Conservation (phyloP, 352 stramenopile genomes). For the Phytophthora citricola region DNA sequence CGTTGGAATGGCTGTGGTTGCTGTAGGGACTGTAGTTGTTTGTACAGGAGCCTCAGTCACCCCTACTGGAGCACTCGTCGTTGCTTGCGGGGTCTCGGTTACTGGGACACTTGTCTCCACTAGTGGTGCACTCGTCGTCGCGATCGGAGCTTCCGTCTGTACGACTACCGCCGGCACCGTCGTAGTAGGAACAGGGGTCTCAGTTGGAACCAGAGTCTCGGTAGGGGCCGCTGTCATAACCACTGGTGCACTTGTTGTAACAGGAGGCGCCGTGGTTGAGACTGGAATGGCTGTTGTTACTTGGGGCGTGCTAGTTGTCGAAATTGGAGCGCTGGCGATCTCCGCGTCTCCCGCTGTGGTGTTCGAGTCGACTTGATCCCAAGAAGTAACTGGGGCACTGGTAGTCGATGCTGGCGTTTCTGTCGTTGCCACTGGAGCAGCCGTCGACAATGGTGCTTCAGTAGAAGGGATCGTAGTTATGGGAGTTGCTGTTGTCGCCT, state of each 20-base stretch:
- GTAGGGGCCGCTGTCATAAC: constrained; percentile 1
- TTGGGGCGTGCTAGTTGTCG: no score
- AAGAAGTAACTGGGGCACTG: constrained; percentile 8
- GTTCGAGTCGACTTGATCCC: constrained; percentile 20
- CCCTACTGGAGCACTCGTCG: constrained; percentile 51
- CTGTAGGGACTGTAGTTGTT: constrained; percentile 4
- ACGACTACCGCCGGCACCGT: not conserved
- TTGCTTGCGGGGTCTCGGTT: not conserved
- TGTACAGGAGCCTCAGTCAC: constrained; percentile 17
- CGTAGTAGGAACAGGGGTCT: not conserved
- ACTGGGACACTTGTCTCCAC: not conserved
- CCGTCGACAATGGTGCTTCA: not conserved
- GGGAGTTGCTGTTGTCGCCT: constrained; percentile 5
- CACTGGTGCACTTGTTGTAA: constrained; percentile 5
- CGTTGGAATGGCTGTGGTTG: not conserved
- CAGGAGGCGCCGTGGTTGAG: no score
- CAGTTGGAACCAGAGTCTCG: not conserved
- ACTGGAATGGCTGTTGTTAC: no score
- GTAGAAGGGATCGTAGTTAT: not conserved
- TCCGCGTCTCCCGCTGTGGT: constrained; percentile 9
- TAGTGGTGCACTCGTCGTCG: not conserved
- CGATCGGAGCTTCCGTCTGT: constrained; percentile 3
- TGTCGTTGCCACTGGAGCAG: constrained; percentile 2
- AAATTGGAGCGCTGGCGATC: not conserved
- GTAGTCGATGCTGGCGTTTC: constrained; percentile 5